Evolutionary conservation across 2,329 filamentous ascomycete species (phyloP), one percentile per base, ranked within the genome.

Genomic region (Stachybotrys elegans): DNA sequence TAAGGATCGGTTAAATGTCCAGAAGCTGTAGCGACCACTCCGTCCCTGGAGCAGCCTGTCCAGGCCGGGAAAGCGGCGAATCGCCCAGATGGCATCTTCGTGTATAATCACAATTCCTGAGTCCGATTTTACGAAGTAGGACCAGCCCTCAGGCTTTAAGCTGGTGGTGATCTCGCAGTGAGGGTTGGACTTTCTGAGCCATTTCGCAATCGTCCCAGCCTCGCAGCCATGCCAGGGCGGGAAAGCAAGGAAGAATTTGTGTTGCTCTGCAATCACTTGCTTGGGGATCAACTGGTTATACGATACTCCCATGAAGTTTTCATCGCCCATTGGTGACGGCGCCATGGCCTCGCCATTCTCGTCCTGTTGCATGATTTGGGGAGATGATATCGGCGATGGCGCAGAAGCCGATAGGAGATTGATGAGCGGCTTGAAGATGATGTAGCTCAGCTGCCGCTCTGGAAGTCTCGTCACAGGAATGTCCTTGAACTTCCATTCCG

Each of bases 241-340:
- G 40, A 79, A 79, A 3, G 71, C 60, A 2, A 81, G 54, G 47
- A 71, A 79, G 49, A 79, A 72, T 20, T 49, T 53, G 4, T 58
- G 52, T 21, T 50, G 17, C 47, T 42, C 22, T 48, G 38, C 37
- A 17, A 13, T 6, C 21, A 42, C 21, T 13, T 44, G n/a, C n/a
- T n/a, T n/a, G n/a, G 59, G 54, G 20, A 61, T 42, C 2, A 69
- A 57, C 8, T 51, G 46, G 11, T 59, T 47, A 37, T 66, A 68
- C 12, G 60, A 56, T 16, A 67, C 51, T 3, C 53, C 57, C 11
- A 68, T 51, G 14, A 66, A 39, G 11, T 53, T 43, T n/a, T 58
- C 47, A 9, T 8, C n/a, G 6, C n/a, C 31, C 31, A 34, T 34
- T 14, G 31, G n/a, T 8, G 19, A 8, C 11, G 31, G 31, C 3